These are phyloP conservation scores for Solanum chaucha DNA, from an alignment of 257 asterid species.

Conservation along the genomic window DNA sequence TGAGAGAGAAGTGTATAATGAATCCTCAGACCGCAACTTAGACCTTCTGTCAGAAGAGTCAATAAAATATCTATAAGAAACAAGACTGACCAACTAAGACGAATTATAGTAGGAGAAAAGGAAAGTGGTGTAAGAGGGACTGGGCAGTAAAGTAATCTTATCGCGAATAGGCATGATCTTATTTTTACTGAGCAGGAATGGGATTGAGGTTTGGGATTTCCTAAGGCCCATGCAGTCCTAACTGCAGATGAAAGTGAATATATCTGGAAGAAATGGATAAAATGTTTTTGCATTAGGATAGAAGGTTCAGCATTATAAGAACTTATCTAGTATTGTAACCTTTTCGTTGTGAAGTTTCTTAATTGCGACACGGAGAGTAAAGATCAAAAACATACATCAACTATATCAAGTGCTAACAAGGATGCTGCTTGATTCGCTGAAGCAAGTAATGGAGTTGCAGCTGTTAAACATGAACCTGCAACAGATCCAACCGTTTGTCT, in stretches of 20 bases:
- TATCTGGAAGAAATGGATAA: not conserved
- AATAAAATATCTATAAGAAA: not conserved
- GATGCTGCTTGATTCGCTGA: conserved; percentile 63
- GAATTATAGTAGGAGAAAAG: not conserved
- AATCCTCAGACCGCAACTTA: not conserved
- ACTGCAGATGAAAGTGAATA: not conserved
- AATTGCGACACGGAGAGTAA: not conserved
- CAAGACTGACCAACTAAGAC: not conserved
- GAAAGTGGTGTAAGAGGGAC: not conserved
- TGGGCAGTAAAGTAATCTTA: not conserved
- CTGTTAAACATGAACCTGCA: conserved; percentile 63
- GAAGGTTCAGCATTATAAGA: not conserved
- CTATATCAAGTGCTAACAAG: conserved; percentile 57
- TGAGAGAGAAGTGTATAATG: not conserved
- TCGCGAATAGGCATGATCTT: not conserved
- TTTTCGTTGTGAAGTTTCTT: not conserved
- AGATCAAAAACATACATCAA: conserved; percentile 42
- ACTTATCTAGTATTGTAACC: not conserved
- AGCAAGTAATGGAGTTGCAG: conserved; percentile 79
- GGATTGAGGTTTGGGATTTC: not conserved
- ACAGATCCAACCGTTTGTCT: conserved; percentile 79
- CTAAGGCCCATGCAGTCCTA: not conserved
- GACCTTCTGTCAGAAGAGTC: not conserved
- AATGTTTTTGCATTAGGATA: not conserved
- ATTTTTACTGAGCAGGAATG: not conserved